Evolutionary conservation across 805 yeast genomes (phyloP).

Genomic region (Sugiyamaella chiloensis): DNA sequence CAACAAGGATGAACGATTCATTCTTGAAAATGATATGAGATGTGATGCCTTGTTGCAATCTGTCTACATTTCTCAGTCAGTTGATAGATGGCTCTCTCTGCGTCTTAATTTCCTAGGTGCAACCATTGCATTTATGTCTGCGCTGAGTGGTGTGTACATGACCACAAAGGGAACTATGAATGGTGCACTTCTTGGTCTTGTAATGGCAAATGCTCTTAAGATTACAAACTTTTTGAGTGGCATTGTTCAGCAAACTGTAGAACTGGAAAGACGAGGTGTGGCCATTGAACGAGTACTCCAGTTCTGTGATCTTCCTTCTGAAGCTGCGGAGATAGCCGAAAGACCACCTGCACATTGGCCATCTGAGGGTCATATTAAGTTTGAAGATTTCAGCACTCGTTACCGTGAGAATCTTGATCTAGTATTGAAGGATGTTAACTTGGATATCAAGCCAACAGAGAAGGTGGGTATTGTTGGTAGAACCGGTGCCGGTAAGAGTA

Average conservation of each 20-base stretch:
- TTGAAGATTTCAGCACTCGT: constrained; percentile 62
- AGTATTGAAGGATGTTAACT: constrained; percentile 62
- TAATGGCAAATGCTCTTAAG: constrained; percentile 79
- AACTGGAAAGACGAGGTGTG: constrained; percentile 85
- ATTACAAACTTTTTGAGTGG: constrained; percentile 81
- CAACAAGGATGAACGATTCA: constrained; percentile 58
- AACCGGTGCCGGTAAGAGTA: constrained; percentile 87
- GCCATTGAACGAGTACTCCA: constrained; percentile 58
- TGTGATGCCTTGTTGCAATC: constrained; percentile 78
- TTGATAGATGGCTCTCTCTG: constrained; percentile 90
- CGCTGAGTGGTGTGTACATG: constrained; percentile 56
- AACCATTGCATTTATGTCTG: constrained; percentile 39
- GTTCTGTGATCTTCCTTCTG: constrained; percentile 38
- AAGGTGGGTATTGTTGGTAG: constrained; percentile 80
- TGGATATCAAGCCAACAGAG: constrained; percentile 66
- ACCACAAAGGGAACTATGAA: constrained; percentile 56
- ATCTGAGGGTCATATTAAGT: constrained; percentile 56
- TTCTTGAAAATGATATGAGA: constrained; percentile 37
- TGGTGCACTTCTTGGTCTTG: constrained; percentile 83
- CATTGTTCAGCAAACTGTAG: constrained; percentile 90
- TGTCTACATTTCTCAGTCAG: constrained; percentile 73
- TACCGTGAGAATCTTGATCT: constrained; percentile 67
- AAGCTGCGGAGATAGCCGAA: constrained; percentile 56
- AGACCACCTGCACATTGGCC: constrained; percentile 68
- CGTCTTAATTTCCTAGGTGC: constrained; percentile 74